Evolutionary conservation across 306 rosid genomes (phyloP).

Genomic region (Castanea crenata): DNA sequence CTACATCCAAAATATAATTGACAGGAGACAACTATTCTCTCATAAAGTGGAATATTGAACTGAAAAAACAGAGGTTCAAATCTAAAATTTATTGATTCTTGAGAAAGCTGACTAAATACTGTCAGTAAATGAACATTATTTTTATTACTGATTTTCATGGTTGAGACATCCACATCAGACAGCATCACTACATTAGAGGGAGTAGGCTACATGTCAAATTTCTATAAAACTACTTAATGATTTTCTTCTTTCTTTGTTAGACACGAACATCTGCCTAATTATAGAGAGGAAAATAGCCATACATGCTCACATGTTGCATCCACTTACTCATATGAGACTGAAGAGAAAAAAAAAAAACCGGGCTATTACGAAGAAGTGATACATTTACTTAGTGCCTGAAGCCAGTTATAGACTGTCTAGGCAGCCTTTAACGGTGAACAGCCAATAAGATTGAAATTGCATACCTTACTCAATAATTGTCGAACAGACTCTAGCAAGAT

Average conservation of each 20-base stretch:
- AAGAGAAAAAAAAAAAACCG: no score
- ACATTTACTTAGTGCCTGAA: background rate
- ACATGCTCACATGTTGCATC: background rate
- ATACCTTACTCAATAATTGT: constrained; percentile 42
- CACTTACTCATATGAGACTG: no score
- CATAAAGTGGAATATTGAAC: background rate
- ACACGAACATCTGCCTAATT: background rate
- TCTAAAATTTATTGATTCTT: background rate
- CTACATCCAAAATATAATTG: background rate
- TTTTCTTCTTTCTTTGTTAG: background rate
- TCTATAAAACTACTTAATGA: background rate
- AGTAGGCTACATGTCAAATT: background rate
- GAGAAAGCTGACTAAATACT: background rate
- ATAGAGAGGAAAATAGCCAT: background rate
- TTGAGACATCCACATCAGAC: background rate
- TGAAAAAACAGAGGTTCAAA: background rate
- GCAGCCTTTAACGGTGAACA: background rate
- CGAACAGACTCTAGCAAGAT: constrained; percentile 68
- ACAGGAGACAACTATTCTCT: background rate
- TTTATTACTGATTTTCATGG: background rate
- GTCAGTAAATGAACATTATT: background rate
- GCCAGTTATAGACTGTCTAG: background rate
- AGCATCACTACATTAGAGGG: background rate
- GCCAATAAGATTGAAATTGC: background rate
- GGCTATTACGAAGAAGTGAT: no score